Evolutionary conservation across 345 rosid species (phyloP), one percentile per base, ranked within the genome.

Genomic region (Draba incana): DNA sequence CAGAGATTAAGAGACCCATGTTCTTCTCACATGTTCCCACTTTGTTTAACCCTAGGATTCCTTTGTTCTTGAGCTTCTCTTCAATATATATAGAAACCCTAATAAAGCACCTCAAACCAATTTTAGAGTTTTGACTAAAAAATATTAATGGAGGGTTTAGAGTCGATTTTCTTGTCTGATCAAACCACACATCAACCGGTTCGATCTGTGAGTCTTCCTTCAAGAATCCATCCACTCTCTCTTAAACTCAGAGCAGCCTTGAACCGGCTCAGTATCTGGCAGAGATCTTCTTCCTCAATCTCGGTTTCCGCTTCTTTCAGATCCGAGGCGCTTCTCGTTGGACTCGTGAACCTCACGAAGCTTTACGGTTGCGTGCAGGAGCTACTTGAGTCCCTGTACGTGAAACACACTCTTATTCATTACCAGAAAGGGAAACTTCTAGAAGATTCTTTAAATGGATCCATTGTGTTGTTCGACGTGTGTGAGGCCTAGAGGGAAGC

Each of bases 161-260:
- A 55, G 52, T 52, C 28, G 0, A 8, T 51, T 31, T 52, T 27
- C 2, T n/a, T 65, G 8, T 52, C 51, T 25, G 41, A 25, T 44
- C 62, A 66, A 56, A 68, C 56, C 24, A 9, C 46, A 35, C 65
- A 79, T 38, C 73, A 30, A 31, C 84, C 84, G 1, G 25, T 66
- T 51, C 69, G 86, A 66, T 81, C 82, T 15, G 64, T 77, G 55
- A 82, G 82, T 54, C 75, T 82, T 66, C 88, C 85, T 24, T 71
- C 84, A 23, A 84, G 85, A 66, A 45, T 70, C 25, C 79, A 82
- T 64, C 81, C 85, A 31, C 68, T 61, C 65, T 80, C 64, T 43
- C 49, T 64, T 7, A 78, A 78, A 51, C 65, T 78, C 42, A 80
- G 72, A 75, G 72, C 82, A 31, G 75, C 83, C 8, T 33, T 83